Evolutionary conservation across 2,329 filamentous ascomycete genomes (phyloP).

Genomic region (Diaporthe australafricana): DNA sequence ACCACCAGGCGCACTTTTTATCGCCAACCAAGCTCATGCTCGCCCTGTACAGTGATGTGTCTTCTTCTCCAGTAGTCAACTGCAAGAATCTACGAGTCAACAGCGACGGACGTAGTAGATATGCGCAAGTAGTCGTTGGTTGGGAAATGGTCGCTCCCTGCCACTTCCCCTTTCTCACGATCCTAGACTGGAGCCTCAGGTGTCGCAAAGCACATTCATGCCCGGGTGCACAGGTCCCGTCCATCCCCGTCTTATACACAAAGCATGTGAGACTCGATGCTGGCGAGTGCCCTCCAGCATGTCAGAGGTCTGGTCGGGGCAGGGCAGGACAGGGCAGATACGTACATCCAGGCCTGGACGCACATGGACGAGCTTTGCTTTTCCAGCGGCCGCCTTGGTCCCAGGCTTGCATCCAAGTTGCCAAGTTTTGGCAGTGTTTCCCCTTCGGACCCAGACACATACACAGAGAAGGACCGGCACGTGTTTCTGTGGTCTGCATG

Average conservation of each 20-base stretch:
- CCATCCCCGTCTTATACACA: background rate
- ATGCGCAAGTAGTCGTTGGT: background rate
- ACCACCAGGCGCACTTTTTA: background rate
- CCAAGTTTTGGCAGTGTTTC: background rate
- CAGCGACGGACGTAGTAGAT: background rate
- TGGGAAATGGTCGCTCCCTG: background rate
- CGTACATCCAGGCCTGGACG: background rate
- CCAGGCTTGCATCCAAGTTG: constrained; percentile 1
- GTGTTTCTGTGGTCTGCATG: too few relatives aligned
- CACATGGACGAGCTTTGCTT: background rate
- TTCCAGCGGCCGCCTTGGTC: background rate
- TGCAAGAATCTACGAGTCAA: background rate
- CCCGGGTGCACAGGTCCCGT: background rate
- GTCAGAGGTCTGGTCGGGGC: background rate
- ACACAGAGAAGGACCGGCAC: too few relatives aligned
- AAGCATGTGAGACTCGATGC: background rate
- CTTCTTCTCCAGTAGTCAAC: background rate
- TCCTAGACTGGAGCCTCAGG: background rate
- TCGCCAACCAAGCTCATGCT: background rate
- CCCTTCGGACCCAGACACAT: background rate
- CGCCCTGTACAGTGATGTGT: background rate
- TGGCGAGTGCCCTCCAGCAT: background rate
- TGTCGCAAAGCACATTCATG: background rate
- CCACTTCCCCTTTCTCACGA: background rate
- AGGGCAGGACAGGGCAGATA: background rate